Evolutionary conservation across 2,329 filamentous ascomycete genomes (phyloP).

Genomic region (Paramyrothecium roridum): DNA sequence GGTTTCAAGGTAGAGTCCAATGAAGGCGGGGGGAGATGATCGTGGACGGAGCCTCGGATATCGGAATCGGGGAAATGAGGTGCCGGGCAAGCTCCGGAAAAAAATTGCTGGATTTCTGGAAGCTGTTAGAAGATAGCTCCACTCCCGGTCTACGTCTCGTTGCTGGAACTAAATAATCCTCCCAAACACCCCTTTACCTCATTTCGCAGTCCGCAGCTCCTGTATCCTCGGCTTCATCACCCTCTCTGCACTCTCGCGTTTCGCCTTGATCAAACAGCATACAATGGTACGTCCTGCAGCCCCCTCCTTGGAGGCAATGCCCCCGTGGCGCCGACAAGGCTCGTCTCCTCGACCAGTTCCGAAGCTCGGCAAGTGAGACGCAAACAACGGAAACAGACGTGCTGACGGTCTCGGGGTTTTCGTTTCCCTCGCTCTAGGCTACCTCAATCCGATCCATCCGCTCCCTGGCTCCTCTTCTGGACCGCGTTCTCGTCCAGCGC

Average conservation of each 20-base stretch:
- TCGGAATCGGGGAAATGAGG: constrained; percentile 31
- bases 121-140: constrained; percentile 37
- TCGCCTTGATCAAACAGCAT: not conserved
- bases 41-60: not conserved
- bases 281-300: not conserved
- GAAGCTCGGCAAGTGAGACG: not conserved
- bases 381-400: not conserved
- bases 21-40: not conserved
- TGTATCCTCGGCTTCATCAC: not conserved
- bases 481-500: constrained; percentile 97
- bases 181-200: constrained; percentile 12
- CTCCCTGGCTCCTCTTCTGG: constrained; percentile 89
- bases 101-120: constrained; percentile 38
- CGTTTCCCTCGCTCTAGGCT: constrained; percentile 36
- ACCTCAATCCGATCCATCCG: constrained; percentile 92
- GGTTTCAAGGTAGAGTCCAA: not conserved
- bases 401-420: too few relatives aligned
- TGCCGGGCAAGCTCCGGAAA: constrained; percentile 23
- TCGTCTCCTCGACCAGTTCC: not conserved
- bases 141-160: constrained; percentile 21
- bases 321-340: too few relatives aligned
- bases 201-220: not conserved
- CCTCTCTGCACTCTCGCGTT: not conserved
- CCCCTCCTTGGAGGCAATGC: too few relatives aligned
- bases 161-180: constrained; percentile 9